Percentiles rank a stretch among this genome's conserved stretches.
phyloP scores from a whole-genome alignment of 495 filamentous ascomycete genomes.

The Lasiosphaeria miniovina region DNA sequence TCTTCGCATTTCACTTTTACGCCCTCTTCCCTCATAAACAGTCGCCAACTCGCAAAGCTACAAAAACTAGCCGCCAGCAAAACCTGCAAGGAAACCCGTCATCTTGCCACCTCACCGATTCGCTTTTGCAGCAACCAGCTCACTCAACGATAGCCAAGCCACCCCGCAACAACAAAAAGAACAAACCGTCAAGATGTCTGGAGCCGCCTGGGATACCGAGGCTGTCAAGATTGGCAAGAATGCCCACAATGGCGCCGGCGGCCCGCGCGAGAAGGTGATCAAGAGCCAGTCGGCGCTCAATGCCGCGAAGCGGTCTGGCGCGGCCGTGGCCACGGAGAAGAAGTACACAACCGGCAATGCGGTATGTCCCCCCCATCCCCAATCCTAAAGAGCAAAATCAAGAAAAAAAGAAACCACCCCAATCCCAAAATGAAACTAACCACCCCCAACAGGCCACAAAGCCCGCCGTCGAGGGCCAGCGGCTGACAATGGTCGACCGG shows the following conservation, averaged over 20 bases:
- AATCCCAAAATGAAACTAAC: conserved; percentile 1
- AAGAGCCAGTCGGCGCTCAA: conserved; percentile 85
- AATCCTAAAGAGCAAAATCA: too few species aligned
- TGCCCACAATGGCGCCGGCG: conserved; percentile 58
- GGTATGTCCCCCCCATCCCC: conserved; percentile 52
- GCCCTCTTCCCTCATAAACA: background rate
- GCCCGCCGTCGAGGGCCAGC: conserved; percentile 77
- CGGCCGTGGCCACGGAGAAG: conserved; percentile 85
- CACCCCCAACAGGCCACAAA: conserved; percentile 49
- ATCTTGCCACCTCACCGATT: background rate
- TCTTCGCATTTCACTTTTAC: background rate
- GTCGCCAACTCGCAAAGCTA: too few species aligned
- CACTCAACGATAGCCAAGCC: background rate
- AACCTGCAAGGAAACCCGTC: too few species aligned
- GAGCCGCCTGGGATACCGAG: conserved; percentile 60
- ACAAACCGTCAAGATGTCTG: conserved; percentile 48
- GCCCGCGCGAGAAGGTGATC: conserved; percentile 77
- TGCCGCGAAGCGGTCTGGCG: conserved; percentile 78
- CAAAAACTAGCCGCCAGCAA: too few species aligned
- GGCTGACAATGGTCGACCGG: conserved; percentile 96
- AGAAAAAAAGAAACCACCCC: background rate
- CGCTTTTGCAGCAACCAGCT: background rate
- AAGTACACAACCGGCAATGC: conserved; percentile 74
- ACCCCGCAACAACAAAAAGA: conserved; percentile 11
- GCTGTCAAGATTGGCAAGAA: conserved; percentile 93